A percentile compares a stretch with the other conserved stretches of the same genome.
Evolutionary conservation across 2,329 filamentous ascomycete species (phyloP).

Genomic region (Cladosporium sp.): DNA sequence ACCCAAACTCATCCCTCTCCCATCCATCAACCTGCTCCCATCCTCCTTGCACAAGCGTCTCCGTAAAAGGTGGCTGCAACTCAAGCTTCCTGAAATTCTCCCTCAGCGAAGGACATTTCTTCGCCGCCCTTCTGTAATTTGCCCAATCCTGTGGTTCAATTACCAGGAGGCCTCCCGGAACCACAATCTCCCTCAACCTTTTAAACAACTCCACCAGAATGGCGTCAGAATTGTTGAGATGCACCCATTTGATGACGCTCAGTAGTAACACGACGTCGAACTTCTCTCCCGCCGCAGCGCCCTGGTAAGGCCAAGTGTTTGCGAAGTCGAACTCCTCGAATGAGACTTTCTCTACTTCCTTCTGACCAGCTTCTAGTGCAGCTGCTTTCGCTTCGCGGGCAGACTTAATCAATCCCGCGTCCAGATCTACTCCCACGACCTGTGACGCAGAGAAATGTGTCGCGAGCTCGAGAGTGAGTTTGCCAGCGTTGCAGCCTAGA

Average conservation of each 20-base stretch:
- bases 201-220: background rate
- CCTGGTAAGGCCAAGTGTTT: slow-evolving; percentile 9
- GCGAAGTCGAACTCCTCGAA: slow-evolving; percentile 12
- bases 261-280: slow-evolving; percentile 6
- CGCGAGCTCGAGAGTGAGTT: slow-evolving; percentile 4
- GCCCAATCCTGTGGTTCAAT: slow-evolving; percentile 9
- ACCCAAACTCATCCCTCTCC: slow-evolving; percentile 11
- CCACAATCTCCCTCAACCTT: background rate
- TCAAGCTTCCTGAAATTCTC: slow-evolving; percentile 6
- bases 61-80: slow-evolving; percentile 1
- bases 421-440: slow-evolving; percentile 7
- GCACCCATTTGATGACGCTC: slow-evolving; percentile 10
- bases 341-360: background rate
- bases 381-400: slow-evolving; percentile 1
- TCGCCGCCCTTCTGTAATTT: slow-evolving; percentile 5
- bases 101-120: slow-evolving; percentile 7
- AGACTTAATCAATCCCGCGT: background rate
- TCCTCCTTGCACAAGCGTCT: background rate
- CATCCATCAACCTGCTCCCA: slow-evolving; percentile 10
- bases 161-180: slow-evolving; percentile 3
- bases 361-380: background rate
- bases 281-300: background rate
- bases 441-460: slow-evolving; percentile 4
- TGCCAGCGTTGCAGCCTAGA: slow-evolving; percentile 8
- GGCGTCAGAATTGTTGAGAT: slow-evolving; percentile 8